Conservation (phyloP, 2,329 filamentous ascomycete genomes). For the Verticillium isaacii region DNA sequence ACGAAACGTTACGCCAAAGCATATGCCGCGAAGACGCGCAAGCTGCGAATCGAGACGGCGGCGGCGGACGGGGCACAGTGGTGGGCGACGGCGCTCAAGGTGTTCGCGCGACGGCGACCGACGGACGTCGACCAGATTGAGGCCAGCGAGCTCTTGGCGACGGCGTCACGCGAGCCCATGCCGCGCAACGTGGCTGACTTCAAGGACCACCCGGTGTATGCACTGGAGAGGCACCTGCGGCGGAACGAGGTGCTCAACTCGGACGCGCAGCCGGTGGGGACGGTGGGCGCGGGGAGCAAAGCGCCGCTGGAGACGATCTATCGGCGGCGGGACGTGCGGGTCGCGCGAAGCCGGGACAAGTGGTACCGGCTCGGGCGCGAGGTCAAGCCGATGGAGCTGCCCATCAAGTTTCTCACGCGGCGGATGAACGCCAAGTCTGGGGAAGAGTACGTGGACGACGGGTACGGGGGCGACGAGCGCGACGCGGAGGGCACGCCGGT, state of each 20-base stretch:
- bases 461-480: slow-evolving; percentile 38
- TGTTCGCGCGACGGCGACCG: slow-evolving; percentile 35
- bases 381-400: slow-evolving; percentile 73
- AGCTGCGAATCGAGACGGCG: slow-evolving; percentile 66
- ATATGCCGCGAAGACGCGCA: slow-evolving; percentile 86
- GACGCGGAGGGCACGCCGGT: slow-evolving; percentile 49
- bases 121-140: slow-evolving; percentile 80
- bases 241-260: slow-evolving; percentile 79
- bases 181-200: slow-evolving; percentile 83
- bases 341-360: slow-evolving; percentile 73
- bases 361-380: slow-evolving; percentile 89
- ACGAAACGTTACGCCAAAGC: slow-evolving; percentile 83
- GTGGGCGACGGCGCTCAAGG: slow-evolving; percentile 48
- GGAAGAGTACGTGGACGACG: slow-evolving; percentile 25
- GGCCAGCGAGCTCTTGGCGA: slow-evolving; percentile 66
- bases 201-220: slow-evolving; percentile 79
- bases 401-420: slow-evolving; percentile 67
- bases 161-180: slow-evolving; percentile 74
- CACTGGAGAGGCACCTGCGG: slow-evolving; percentile 78
- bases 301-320: slow-evolving; percentile 71
- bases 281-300: slow-evolving; percentile 64
- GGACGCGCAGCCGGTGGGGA: slow-evolving; percentile 66
- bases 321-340: slow-evolving; percentile 72
- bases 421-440: slow-evolving; percentile 25
- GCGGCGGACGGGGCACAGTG: slow-evolving; percentile 43